Evolutionary conservation across 371 early-diverging fungal genomes (phyloP).

Genomic region (Mucor lusitanicus): DNA sequence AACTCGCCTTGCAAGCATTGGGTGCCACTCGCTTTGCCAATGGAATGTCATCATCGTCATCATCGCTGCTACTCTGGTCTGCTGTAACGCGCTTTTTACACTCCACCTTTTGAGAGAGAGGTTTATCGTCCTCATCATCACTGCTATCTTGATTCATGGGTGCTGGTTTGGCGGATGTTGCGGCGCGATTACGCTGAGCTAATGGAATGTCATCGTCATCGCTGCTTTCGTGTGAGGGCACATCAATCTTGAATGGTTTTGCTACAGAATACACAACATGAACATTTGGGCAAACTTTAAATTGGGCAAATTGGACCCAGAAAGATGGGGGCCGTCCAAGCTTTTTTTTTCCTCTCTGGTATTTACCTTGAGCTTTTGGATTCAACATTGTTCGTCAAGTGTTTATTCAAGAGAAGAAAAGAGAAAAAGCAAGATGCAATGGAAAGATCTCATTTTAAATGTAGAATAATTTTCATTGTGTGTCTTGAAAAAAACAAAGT

Average conservation of each 20-base stretch:
- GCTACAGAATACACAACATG: background rate
- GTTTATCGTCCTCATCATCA: constrained; percentile 39
- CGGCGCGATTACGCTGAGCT: background rate
- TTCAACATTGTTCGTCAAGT: background rate
- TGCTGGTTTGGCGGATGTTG: background rate
- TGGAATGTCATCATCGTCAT: constrained; percentile 35
- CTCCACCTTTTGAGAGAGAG: constrained; percentile 36
- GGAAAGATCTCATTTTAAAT: background rate
- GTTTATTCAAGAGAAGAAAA: constrained; percentile 3
- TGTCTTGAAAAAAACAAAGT: constrained; percentile 3
- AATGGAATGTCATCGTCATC: constrained; percentile 21
- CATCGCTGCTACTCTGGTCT: constrained; percentile 30
- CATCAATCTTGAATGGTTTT: background rate
- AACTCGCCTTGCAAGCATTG: background rate
- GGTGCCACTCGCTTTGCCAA: constrained; percentile 24
- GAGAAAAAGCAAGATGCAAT: background rate
- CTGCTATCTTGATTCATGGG: background rate
- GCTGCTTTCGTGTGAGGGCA: constrained; percentile 2
- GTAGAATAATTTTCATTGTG: constrained; percentile 2
- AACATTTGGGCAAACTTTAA: background rate
- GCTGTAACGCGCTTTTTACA: constrained; percentile 3
- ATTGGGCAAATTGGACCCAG: background rate
- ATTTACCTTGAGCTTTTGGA: background rate
- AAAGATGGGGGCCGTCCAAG: background rate
- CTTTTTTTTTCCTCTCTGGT: background rate